Evolutionary conservation across 163 green algal genomes (phyloP).

Genomic region (Trebouxiophyceae sp.): DNA sequence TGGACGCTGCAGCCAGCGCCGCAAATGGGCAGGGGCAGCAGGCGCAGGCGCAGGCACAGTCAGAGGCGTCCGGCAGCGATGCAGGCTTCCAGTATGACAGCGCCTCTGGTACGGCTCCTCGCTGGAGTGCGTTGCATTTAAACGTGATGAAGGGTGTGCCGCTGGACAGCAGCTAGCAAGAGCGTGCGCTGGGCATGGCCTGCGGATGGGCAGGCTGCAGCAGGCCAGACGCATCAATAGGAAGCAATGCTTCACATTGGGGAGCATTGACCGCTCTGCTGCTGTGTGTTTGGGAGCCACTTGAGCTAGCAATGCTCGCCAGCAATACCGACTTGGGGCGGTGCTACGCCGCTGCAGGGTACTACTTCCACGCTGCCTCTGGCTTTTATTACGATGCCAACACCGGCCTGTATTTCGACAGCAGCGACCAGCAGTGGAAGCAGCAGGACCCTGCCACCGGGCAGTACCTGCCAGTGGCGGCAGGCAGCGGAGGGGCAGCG

Average conservation of each 20-base stretch:
- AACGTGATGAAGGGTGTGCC: no score
- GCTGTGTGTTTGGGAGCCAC: not conserved
- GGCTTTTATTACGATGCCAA: constrained; percentile 64
- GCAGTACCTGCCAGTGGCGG: constrained; percentile 26
- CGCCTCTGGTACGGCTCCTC: constrained; percentile 3
- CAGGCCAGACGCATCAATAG: no score
- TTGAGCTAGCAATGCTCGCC: not conserved
- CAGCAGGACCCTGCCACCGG: constrained; percentile 31
- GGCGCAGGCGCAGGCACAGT: not conserved
- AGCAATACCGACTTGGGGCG: not conserved
- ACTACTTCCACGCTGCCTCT: constrained; percentile 31
- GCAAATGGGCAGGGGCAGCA: not conserved
- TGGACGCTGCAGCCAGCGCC: constrained; percentile 10
- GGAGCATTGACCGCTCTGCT: no score
- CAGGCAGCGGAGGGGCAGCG: no score
- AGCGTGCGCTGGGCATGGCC: no score
- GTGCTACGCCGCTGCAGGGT: constrained; percentile 13
- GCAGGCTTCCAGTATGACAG: constrained; percentile 32
- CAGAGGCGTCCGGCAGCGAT: not conserved
- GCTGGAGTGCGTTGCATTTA: not conserved
- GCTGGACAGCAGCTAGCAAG: no score
- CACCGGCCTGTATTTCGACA: constrained; percentile 30
- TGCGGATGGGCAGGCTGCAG: no score
- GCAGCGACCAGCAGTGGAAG: constrained; percentile 29
- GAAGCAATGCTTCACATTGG: no score